A percentile compares a stretch with the other conserved stretches of the same genome.
Evolutionary conservation across 2,329 filamentous ascomycete species (phyloP).

Genomic region (Trichoderma pleuroti): DNA sequence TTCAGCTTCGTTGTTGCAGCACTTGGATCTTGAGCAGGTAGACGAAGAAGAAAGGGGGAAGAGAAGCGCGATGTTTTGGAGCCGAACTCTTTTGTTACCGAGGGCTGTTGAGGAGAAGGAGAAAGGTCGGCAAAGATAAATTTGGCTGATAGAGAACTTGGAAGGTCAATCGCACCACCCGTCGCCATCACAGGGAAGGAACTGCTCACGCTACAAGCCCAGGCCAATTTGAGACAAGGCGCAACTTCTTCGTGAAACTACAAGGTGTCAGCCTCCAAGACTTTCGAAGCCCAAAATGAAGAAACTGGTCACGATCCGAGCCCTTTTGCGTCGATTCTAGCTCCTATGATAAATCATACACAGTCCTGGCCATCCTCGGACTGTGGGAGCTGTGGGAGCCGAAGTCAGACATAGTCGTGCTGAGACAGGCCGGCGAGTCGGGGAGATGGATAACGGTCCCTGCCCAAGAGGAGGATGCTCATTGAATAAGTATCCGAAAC

Average conservation of each 20-base stretch:
- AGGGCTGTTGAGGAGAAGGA: background rate
- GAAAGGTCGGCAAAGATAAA: background rate
- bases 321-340: background rate
- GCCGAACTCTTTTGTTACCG: background rate
- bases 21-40: background rate
- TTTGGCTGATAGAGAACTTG: background rate
- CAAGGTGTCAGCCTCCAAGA: background rate
- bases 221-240: background rate
- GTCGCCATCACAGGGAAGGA: background rate
- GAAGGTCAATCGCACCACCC: background rate
- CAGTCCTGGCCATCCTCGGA: slow-evolving; percentile 1
- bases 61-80: background rate
- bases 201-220: background rate
- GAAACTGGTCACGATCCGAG: background rate
- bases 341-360: background rate
- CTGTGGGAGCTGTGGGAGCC: slow-evolving; percentile 8
- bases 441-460: slow-evolving; percentile 22
- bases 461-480: slow-evolving; percentile 23
- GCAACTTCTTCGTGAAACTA: slow-evolving; percentile 11
- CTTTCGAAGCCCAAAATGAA: background rate
- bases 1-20: background rate
- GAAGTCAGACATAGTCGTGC: slow-evolving; percentile 23
- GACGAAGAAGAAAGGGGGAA: background rate
- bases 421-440: slow-evolving; percentile 27
- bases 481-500: slow-evolving; percentile 34